phyloP scores from a whole-genome alignment of 1,284 basidiomycete genomes.

The Inonotus hispidus region DNA sequence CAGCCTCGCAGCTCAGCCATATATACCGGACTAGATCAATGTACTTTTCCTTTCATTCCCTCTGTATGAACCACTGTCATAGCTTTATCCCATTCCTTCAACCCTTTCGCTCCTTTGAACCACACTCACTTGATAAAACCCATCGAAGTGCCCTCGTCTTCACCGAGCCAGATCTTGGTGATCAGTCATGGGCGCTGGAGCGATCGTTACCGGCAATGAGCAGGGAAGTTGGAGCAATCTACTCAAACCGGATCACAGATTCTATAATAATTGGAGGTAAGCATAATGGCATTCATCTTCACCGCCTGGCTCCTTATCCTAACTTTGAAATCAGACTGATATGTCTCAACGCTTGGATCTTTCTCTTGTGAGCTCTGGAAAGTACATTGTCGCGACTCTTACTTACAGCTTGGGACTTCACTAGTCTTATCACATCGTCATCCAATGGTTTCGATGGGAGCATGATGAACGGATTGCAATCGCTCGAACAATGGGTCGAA shows the following conservation, averaged over 20 bases:
- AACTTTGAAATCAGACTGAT: slow-evolving; percentile 13
- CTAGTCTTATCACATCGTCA: slow-evolving; percentile 24
- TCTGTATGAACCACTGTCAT: no score
- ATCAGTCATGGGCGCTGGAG: slow-evolving; percentile 11
- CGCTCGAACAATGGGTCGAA: slow-evolving; percentile 25
- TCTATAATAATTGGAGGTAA: slow-evolving; percentile 16
- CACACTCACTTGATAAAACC: background rate
- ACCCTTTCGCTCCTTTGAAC: background rate
- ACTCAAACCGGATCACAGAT: slow-evolving; percentile 12
- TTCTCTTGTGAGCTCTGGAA: slow-evolving; percentile 17
- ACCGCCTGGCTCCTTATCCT: background rate
- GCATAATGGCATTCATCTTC: background rate
- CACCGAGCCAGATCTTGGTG: background rate
- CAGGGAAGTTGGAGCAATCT: slow-evolving; percentile 6
- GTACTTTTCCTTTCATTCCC: background rate
- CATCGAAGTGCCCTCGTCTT: background rate
- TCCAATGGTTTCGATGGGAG: slow-evolving; percentile 27
- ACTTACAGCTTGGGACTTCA: background rate
- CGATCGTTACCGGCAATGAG: background rate
- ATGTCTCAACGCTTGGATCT: slow-evolving; percentile 20
- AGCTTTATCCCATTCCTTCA: background rate
- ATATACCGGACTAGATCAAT: background rate
- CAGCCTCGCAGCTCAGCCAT: background rate
- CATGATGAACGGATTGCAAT: slow-evolving; percentile 27
- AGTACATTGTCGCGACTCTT: background rate